Evolutionary conservation across 1,284 basidiomycete genomes (phyloP), one percentile per base, ranked within the genome.

Genomic region (Sporisorium reilianum): DNA sequence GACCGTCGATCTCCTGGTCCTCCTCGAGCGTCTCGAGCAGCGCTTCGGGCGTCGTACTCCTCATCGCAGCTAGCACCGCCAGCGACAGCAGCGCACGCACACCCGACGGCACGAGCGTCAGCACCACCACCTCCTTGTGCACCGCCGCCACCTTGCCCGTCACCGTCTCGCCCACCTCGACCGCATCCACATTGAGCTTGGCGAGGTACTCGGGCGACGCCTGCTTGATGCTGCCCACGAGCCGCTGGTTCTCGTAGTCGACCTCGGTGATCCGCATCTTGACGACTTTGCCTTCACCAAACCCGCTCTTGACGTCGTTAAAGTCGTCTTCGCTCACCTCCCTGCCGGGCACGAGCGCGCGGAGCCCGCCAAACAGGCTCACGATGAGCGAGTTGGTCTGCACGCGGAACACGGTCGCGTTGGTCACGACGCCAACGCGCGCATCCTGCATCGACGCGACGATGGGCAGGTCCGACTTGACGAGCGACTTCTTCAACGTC

Each of bases 401-500:
- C 26, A 82, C 66, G 16, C 67, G 63, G 25, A 75, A 91, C 36
- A 99, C 89, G 7, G 94, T 92, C 2, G 91, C 96, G 80, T 95
- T 90, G 0, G 92, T 90, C 22, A 97, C 87, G 55, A 90, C 85
- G 14, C 94, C 95, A 10, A 89, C 87, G 77, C 89, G 87, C 30
- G 90, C 91, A 18, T 86, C 88, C 0, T 90, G 85, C 45, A 97
- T 84, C 45, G 93, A 87, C 0, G 92, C 91, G 9, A 83, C 66
- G 48, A 83, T 66, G 41, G 81, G 80, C 12, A 95, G 86, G 18
- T 86, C 85, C 0, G 94, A 93, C 40, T 94, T 91, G 45, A 99
- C 85, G 16, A 99, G 88, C 4, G 92, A 91, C 87, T 94, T 96
- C 87, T 99, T 98, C 41, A 95, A 90, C 0, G 97, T 98, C 38